Base-by-base conservation (phyloP, 2,329 filamentous ascomycete species). In the Teratosphaeria viscida region DNA sequence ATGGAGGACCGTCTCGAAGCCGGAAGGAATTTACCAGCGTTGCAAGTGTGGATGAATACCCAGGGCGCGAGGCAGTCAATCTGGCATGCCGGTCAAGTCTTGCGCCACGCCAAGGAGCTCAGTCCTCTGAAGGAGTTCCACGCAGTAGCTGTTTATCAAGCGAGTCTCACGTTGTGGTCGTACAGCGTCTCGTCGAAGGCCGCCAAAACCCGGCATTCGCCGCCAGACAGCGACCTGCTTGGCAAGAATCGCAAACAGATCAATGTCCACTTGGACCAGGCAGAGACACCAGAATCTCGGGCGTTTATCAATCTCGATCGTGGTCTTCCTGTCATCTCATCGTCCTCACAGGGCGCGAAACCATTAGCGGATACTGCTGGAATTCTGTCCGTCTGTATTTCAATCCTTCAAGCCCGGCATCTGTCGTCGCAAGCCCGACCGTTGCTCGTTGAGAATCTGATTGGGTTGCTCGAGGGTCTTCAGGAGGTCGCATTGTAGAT, bases 1-100 rank as follows among this genome's bases (percentile, higher is more conserved):
- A 84, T 85, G 58, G 83, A 84, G 59, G 84, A 83, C 23, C 81
- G 84, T 59, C 83, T 85, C 19, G 82, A 86, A 67, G 85, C 85
- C 5, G 78, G 81, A 5, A 75, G 77, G 3, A 76, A 82, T 11
- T 83, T 82, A 62, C 79, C 81, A 0, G 72, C 77, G 0, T 72
- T 87, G 4, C 77, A 80, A 62, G 74, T 80, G 16, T 87, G 84
- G 84, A 76, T 77, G 0, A 74, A 77, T 39, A 82, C 75, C 56
- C 62, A 73, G 1, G 77, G 82, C 37, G 79, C 83, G 5, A 77
- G 84, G 29, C 78, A 79, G 57, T 81, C 84, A 11, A 67, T 87
- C 1, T 88, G 82, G 80, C 83, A 85, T 64, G 85, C 86, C 1
- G 85, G 83, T 0, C 86, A 88, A 69, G 77, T 86, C 1, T 68